Base-by-base conservation (phyloP, 257 asterid genomes). In the Hygrophila difformis region DNA sequence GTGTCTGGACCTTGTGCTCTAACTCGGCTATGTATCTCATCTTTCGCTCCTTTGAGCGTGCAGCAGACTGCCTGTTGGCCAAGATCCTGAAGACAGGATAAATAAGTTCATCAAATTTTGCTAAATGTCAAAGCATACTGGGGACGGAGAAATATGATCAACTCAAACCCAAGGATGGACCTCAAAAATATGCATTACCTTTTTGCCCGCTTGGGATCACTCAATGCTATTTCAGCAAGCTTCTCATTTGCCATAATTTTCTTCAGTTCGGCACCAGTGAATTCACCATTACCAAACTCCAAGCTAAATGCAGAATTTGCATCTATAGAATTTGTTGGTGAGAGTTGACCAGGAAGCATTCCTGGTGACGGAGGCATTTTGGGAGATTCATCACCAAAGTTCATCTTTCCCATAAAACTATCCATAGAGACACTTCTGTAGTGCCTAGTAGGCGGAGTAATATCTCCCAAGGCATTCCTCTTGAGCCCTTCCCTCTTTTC, bases 341-440 rank as follows among this genome's bases (percentile, higher is more conserved):
- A 73, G 37, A 67, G 72, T 26, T 72, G 70, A 21, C 84, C 86
- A 0, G 82, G 75, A 40, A 67, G 76, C 26, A 61, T 51, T 45
- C 93, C 88, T 6, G 81, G 77, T 19, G 95, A 77, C 1, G 93
- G 88, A 39, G 78, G 82, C 73, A 84, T 44, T 62, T 74, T 75
- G 21, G 75, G 88, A 2, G 82, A 76, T 59, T 84, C 97, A 6
- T 88, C 96, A 0, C 60, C 65, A 39, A 84, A 81, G 62, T 74
- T 72, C 15, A 82, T 44, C 60, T 78, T 82, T 17, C 77, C 96
- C 73, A 89, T 74, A 54, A 86, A 82, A 50, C 93, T 89, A 56
- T 89, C 98, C 94, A 89, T 75, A 0, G 98, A 89, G 47, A 82
- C 56, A 55, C 98, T 89, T 56, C 98, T 59, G 21, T 73, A 82